Conservation (phyloP, 371 early-diverging fungal species). For the Antonospora locustae region DNA sequence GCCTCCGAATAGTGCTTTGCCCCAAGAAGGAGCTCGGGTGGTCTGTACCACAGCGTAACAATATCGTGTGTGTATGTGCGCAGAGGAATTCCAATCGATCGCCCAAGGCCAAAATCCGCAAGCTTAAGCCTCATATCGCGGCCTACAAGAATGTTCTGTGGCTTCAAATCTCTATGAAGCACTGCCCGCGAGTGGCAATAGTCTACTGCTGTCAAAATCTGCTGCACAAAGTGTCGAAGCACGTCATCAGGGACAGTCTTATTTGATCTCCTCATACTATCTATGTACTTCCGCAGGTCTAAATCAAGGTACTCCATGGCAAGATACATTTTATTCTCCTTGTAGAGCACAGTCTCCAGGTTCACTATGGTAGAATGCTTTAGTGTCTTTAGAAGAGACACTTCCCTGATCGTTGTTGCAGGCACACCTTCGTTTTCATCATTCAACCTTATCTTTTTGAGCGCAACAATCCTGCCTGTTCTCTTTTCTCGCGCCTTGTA, state of each 20-base stretch:
- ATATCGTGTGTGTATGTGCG: slow-evolving; percentile 58
- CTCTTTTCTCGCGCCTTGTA: slow-evolving; percentile 76
- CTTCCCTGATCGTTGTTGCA: slow-evolving; percentile 82
- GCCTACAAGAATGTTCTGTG: slow-evolving; percentile 59
- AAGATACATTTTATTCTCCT: slow-evolving; percentile 79
- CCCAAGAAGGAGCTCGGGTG: slow-evolving; percentile 53
- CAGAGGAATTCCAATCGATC: slow-evolving; percentile 47
- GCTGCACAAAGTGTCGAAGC: slow-evolving; percentile 58
- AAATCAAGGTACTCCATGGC: slow-evolving; percentile 94
- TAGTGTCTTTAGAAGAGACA: slow-evolving; percentile 78
- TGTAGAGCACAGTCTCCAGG: slow-evolving; percentile 87
- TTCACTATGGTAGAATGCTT: slow-evolving; percentile 72
- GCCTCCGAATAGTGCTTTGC: slow-evolving; percentile 43
- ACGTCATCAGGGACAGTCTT: slow-evolving; percentile 6
- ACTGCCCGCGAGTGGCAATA: slow-evolving; percentile 91
- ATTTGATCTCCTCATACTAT: slow-evolving; percentile 59
- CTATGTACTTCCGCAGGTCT: slow-evolving; percentile 83
- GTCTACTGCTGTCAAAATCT: slow-evolving; percentile 85
- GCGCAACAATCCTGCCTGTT: slow-evolving; percentile 76
- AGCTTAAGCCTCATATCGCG: slow-evolving; percentile 44
- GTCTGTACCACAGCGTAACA: slow-evolving; percentile 64
- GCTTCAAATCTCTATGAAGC: slow-evolving; percentile 76
- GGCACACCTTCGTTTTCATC: slow-evolving; percentile 88
- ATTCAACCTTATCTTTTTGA: slow-evolving; percentile 85
- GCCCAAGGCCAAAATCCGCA: slow-evolving; percentile 54